Conservation (phyloP, 2,329 filamentous ascomycete species). For the Tolypocladium amazonense region DNA sequence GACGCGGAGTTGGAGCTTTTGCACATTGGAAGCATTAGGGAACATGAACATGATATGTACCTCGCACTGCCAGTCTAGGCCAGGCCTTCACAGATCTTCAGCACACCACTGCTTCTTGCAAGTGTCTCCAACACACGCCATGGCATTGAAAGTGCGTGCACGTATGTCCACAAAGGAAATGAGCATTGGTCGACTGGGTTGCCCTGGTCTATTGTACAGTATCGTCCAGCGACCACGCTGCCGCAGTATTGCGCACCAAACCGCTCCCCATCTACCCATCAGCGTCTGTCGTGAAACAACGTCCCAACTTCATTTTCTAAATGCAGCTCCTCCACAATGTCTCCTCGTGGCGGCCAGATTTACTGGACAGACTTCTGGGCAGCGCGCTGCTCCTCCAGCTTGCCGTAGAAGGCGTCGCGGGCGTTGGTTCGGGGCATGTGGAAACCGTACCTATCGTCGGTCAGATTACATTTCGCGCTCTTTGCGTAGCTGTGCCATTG, state of each 20-base stretch:
- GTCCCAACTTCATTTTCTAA: slow-evolving; percentile 1
- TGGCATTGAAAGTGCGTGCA: background rate
- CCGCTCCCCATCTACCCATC: slow-evolving; percentile 3
- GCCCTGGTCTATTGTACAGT: slow-evolving; percentile 16
- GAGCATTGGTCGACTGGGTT: slow-evolving; percentile 13
- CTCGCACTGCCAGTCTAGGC: background rate
- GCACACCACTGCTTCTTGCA: background rate
- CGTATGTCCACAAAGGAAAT: background rate
- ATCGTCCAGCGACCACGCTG: slow-evolving; percentile 13
- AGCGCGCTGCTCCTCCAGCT: slow-evolving; percentile 47
- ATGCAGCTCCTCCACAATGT: background rate
- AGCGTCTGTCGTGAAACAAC: background rate
- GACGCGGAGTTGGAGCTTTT: background rate
- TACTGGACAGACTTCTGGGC: slow-evolving; percentile 19
- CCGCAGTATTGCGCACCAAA: slow-evolving; percentile 8
- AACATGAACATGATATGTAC: background rate
- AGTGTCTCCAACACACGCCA: background rate
- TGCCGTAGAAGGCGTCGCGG: slow-evolving; percentile 48
- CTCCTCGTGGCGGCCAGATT: background rate
- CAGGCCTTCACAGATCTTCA: background rate
- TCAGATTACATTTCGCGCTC: slow-evolving; percentile 1
- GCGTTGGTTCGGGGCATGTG: slow-evolving; percentile 49
- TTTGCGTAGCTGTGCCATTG: background rate
- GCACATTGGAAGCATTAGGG: too few species aligned
- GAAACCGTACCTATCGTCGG: slow-evolving; percentile 45